Evolutionary conservation across 2,329 filamentous ascomycete species (phyloP).

Genomic region (Bretziella fagacearum): DNA sequence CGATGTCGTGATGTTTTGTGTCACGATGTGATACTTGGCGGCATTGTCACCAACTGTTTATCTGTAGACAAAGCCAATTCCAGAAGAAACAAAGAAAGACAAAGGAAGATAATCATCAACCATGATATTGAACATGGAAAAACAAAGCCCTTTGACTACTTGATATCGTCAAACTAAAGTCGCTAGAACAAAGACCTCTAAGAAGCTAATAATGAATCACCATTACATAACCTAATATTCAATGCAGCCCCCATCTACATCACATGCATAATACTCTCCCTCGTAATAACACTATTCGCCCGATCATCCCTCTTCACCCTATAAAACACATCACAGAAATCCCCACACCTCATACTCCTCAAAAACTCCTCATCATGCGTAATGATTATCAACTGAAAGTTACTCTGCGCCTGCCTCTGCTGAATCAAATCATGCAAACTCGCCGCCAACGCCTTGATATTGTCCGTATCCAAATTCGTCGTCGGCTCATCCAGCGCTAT

Average conservation of each 20-base stretch:
- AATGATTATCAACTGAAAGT: conserved; percentile 97
- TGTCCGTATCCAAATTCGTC: conserved; percentile 88
- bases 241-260: conserved; percentile 19
- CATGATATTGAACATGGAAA: too few species aligned
- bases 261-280: conserved; percentile 41
- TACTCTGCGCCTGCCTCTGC: conserved; percentile 64
- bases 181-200: neutral
- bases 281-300: conserved; percentile 76
- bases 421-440: conserved; percentile 79
- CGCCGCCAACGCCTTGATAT: conserved; percentile 76
- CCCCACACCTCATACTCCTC: conserved; percentile 78
- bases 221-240: neutral
- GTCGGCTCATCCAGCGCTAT: conserved; percentile 96
- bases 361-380: conserved; percentile 97
- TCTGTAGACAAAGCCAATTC: too few species aligned
- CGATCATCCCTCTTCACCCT: conserved; percentile 65
- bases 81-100: too few species aligned
- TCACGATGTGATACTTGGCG: too few species aligned
- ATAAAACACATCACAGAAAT: conserved; percentile 87
- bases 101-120: too few species aligned
- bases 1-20: too few species aligned
- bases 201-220: neutral
- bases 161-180: neutral
- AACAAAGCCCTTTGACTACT: too few species aligned
- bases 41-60: too few species aligned